Conservation (phyloP, 768 basidiomycete species). For the Russula abietina region DNA sequence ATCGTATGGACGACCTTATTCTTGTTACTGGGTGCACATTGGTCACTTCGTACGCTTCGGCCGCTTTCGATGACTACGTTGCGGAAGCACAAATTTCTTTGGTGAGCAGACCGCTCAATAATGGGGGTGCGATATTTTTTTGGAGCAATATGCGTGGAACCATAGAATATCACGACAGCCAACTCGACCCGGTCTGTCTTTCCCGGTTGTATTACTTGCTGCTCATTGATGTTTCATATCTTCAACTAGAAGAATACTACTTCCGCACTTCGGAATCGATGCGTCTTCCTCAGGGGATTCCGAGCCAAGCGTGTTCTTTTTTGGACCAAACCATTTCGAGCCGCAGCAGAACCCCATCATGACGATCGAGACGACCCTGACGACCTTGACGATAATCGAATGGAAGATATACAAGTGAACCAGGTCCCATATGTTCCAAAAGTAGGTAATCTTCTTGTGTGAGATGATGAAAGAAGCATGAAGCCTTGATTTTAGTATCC, state of each 20-base stretch:
- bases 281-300: conserved; percentile 15
- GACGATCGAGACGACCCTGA: background rate
- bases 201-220: background rate
- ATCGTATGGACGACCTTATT: conserved; percentile 2
- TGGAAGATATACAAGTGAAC: background rate
- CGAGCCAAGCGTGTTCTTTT: conserved; percentile 9
- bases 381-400: background rate
- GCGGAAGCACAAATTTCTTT: background rate
- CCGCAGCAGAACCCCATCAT: conserved; percentile 4
- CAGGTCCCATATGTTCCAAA: background rate
- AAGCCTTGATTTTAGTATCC: background rate
- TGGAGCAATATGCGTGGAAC: background rate
- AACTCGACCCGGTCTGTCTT: background rate
- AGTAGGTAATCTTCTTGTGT: background rate
- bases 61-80: background rate
- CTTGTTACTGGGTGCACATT: conserved; percentile 5
- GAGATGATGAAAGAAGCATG: background rate
- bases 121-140: background rate
- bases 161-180: background rate
- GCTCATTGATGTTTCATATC: background rate
- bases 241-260: no score
- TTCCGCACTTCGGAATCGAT: background rate
- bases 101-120: background rate
- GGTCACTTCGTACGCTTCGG: conserved; percentile 1
- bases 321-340: background rate